phyloP scores from a whole-genome alignment of 1,139 yeast genomes.

The Blastobotrys indianensis region DNA sequence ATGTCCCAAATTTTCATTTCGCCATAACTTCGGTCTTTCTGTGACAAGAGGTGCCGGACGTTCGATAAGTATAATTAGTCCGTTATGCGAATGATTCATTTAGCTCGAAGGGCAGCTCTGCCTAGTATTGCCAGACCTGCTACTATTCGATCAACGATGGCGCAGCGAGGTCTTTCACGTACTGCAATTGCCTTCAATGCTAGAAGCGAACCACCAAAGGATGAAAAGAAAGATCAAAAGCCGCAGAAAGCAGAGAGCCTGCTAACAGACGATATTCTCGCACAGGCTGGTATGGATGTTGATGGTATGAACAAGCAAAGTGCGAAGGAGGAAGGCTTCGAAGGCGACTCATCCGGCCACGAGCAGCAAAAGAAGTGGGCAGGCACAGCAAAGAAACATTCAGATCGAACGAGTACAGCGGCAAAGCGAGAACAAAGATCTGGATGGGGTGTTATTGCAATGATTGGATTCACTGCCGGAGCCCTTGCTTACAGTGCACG shows the following conservation, averaged over 20 bases:
- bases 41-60: no score
- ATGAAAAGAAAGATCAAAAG: slow-evolving; percentile 9
- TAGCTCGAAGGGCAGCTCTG: no score
- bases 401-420: slow-evolving; percentile 61
- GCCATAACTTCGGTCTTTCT: no score
- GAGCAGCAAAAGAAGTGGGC: slow-evolving; percentile 32
- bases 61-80: no score
- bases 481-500: slow-evolving; percentile 74
- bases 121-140: no score
- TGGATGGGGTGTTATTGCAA: slow-evolving; percentile 34
- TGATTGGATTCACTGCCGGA: slow-evolving; percentile 55
- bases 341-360: slow-evolving; percentile 24
- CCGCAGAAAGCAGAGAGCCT: slow-evolving; percentile 43
- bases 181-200: no score
- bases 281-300: slow-evolving; percentile 70
- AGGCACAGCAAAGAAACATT: slow-evolving; percentile 34
- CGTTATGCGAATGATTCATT: no score
- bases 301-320: slow-evolving; percentile 17
- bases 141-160: no score
- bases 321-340: slow-evolving; percentile 15
- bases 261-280: slow-evolving; percentile 73
- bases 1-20: no score
- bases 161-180: no score
- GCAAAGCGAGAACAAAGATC: slow-evolving; percentile 44
- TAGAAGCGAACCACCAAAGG: slow-evolving; percentile 1